Evolutionary conservation across 2,329 filamentous ascomycete genomes (phyloP), one percentile per base, ranked within the genome.

Genomic region (Exophiala sp.): DNA sequence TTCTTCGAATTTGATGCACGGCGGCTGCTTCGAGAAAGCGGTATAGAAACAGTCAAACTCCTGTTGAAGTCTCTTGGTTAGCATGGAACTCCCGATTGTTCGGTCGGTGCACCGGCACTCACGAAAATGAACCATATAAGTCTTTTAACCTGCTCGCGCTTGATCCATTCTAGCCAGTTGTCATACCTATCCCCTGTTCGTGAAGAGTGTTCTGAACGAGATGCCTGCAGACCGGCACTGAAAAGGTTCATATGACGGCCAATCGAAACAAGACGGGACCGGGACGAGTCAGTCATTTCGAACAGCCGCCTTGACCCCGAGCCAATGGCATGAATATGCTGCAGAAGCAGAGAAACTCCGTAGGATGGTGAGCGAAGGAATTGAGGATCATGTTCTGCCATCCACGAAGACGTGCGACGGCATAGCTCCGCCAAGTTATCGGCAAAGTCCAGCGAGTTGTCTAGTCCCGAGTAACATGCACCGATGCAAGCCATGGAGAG

Each of bases 11-110:
- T 52, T 52, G 7, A 36, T 52, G 49, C 49, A 52, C 18, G 49
- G 49, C 10, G 16, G 16, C 18, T 52, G 49, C 9, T 44, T 52
- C 21, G 49, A 52, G 16, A 52, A 52, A 9, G 49, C 49, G 7
- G 49, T 36, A 11, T 52, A 52, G 8, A 52, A 36, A 21, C 49
- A 52, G 35, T 52, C 49, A n/a, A 52, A 52, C 29, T 52, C 49
- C 49, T 52, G 8, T 32, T 5, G 20, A 10, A 8, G 3, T 29
- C 7, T 29, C 24, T 49, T 49, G n/a, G 18, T 11, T 29, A 9
- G 7, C 35, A 49, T 29, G 5, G 5, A 5, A 29, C 5, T 8
- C 7, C 24, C 24, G 24, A 29, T 29, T 29, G 5, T 29, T 5
- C 24, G 24, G 8, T 9, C 14, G 18, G 21, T 8, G 14, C 16